Conservation (phyloP, 345 rosid species). For the Eucalyptus marginata region DNA sequence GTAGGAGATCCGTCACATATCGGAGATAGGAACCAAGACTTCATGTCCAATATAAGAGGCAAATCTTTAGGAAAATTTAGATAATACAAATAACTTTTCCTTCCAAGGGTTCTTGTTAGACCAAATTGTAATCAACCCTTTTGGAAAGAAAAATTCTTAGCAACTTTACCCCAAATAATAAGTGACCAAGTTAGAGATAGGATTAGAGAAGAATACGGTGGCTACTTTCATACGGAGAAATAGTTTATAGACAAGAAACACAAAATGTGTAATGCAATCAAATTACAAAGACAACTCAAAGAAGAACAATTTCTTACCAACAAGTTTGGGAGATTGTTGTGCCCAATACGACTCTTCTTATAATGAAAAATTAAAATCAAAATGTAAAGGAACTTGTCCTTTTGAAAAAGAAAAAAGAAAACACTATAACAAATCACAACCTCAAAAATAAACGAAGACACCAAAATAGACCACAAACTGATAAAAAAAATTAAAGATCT, state of each 20-base stretch:
- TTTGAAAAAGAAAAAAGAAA: no score
- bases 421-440: not conserved
- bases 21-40: no score
- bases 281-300: not conserved
- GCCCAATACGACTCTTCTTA: not conserved
- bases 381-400: not conserved
- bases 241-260: not conserved
- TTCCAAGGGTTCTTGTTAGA: not conserved
- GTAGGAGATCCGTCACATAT: no score
- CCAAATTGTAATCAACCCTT: not conserved
- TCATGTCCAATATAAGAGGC: no score
- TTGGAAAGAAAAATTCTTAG: not conserved
- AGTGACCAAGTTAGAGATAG: not conserved
- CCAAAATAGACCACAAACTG: not conserved
- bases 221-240: not conserved
- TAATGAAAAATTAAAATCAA: not conserved
- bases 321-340: not conserved
- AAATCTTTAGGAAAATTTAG: no score
- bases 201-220: not conserved
- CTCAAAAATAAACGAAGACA: not conserved
- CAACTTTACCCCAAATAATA: not conserved
- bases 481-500: not conserved
- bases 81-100: not conserved
- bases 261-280: not conserved
- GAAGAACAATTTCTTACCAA: not conserved